Percentiles rank a stretch among this genome's conserved stretches.
These are phyloP conservation scores for Terana coerulea DNA, from an alignment of 768 basidiomycete genomes.

Conservation along the genomic window DNA sequence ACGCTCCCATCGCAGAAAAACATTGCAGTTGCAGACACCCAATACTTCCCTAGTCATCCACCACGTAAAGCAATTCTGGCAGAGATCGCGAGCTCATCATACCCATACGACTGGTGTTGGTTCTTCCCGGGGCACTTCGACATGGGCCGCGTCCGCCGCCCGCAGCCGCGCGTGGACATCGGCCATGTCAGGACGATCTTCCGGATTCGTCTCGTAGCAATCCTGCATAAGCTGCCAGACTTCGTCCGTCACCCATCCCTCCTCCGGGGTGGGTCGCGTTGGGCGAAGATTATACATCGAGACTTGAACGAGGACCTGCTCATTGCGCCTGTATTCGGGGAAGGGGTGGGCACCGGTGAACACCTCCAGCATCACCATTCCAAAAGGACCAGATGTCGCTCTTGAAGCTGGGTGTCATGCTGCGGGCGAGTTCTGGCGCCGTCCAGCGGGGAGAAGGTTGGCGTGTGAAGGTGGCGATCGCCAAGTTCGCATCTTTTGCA, in stretches of 20 bases:
- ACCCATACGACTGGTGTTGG: no score
- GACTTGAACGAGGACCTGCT: constrained; percentile 46
- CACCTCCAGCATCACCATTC: constrained; percentile 4
- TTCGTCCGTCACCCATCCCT: constrained; percentile 43
- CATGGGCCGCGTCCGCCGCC: constrained; percentile 17
- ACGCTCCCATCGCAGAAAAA: no score
- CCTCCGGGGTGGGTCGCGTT: constrained; percentile 34
- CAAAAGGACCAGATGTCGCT: constrained; percentile 6
- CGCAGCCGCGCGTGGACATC: constrained; percentile 30
- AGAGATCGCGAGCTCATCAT: no score
- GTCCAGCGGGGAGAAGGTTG: constrained; percentile 54
- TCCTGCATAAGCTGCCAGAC: constrained; percentile 43
- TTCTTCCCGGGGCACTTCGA: no score
- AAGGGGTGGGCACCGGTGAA: constrained; percentile 46
- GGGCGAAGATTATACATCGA: constrained; percentile 36
- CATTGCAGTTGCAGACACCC: no score
- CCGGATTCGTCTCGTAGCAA: constrained; percentile 43
- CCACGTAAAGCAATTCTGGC: no score
- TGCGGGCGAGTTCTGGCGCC: constrained; percentile 35
- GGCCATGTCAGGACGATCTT: constrained; percentile 38
- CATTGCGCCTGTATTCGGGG: constrained; percentile 44
- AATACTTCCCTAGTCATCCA: no score
- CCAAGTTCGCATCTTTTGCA: constrained; percentile 37
- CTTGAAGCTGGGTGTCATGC: neutral
- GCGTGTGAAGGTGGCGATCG: constrained; percentile 42